Conservation (phyloP, 2,329 filamentous ascomycete species). For the Teratosphaeria gauchensis region DNA sequence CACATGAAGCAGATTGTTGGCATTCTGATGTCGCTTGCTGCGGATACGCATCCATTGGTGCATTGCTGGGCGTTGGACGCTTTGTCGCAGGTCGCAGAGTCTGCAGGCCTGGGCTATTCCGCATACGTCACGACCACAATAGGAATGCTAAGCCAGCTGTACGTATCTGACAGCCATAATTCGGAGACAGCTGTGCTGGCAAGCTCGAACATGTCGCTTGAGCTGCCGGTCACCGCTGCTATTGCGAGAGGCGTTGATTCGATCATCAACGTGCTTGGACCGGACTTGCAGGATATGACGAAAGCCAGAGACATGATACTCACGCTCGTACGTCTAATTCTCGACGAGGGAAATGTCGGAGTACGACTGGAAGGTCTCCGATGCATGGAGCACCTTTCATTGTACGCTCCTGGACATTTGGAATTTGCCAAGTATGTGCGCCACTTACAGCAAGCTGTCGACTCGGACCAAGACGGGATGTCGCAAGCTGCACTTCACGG, state of each 20-base stretch:
- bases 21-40: conserved; percentile 94
- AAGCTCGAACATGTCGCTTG: conserved; percentile 83
- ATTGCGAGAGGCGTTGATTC: conserved; percentile 85
- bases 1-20: conserved; percentile 96
- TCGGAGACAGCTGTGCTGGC: conserved; percentile 68
- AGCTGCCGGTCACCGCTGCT: conserved; percentile 70
- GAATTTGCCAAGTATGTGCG: conserved; percentile 77
- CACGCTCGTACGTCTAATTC: conserved; percentile 73
- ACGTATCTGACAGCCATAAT: conserved; percentile 85
- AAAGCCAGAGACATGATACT: conserved; percentile 91
- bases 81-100: conserved; percentile 75
- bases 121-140: conserved; percentile 82
- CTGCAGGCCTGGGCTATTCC: conserved; percentile 84
- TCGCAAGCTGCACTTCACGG: conserved; percentile 78
- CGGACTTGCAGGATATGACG: conserved; percentile 83
- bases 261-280: conserved; percentile 91
- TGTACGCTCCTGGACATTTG: conserved; percentile 84
- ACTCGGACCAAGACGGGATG: conserved; percentile 58
- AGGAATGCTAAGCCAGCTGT: conserved; percentile 88
- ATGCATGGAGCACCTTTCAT: conserved; percentile 80
- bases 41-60: conserved; percentile 87
- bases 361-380: conserved; percentile 68
- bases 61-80: conserved; percentile 96
- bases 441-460: conserved; percentile 67
- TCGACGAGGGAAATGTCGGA: conserved; percentile 54